A percentile compares a stretch with the other conserved stretches of the same genome.
Conservation (phyloP, 495 filamentous ascomycete genomes). For the Aspergillus saccharolyticus region DNA sequence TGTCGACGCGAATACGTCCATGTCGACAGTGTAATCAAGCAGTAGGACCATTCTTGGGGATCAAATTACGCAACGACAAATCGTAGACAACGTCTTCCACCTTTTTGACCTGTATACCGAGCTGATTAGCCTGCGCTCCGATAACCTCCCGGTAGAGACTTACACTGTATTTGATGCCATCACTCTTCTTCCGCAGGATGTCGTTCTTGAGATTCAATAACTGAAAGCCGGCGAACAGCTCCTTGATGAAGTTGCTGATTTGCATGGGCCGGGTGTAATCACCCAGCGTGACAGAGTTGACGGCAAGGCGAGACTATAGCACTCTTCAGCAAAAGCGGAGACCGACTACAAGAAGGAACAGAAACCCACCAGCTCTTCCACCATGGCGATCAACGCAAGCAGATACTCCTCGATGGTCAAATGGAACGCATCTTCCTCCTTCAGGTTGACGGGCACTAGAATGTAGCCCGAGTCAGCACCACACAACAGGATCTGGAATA, state of each 20-base stretch:
- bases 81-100: slow-evolving; percentile 98
- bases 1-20: too few relatives aligned
- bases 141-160: slow-evolving; percentile 18
- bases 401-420: slow-evolving; percentile 96
- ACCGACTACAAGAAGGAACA: background rate
- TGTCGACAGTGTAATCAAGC: slow-evolving; percentile 12
- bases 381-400: slow-evolving; percentile 73
- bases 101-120: slow-evolving; percentile 65
- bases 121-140: background rate
- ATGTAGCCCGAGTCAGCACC: background rate
- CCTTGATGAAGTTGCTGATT: slow-evolving; percentile 91
- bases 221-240: slow-evolving; percentile 92
- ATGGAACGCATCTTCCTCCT: slow-evolving; percentile 86
- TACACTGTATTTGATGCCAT: slow-evolving; percentile 92
- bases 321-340: slow-evolving; percentile 3
- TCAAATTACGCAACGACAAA: slow-evolving; percentile 75
- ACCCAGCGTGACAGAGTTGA: slow-evolving; percentile 91
- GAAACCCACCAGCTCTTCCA: slow-evolving; percentile 72
- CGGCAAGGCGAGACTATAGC: slow-evolving; percentile 70
- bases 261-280: slow-evolving; percentile 77
- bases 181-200: slow-evolving; percentile 74
- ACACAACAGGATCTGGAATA: background rate
- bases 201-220: slow-evolving; percentile 97
- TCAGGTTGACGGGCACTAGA: slow-evolving; percentile 90
- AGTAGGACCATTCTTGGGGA: slow-evolving; percentile 45